Evolutionary conservation across 805 yeast genomes (phyloP).

Genomic region (Kodamaea nitidulidarum): DNA sequence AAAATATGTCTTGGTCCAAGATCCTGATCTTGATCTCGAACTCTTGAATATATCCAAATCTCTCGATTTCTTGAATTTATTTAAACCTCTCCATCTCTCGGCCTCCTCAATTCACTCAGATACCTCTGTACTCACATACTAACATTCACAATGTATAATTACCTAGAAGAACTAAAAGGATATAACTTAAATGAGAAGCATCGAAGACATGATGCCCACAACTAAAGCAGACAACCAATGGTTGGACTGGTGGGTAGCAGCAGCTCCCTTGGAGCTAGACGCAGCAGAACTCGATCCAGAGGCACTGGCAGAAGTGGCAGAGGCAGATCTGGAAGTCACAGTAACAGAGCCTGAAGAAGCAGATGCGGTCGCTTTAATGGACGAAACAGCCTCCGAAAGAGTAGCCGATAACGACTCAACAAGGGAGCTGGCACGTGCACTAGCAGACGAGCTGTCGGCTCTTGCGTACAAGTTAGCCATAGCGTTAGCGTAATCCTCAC

Average conservation of each 20-base stretch:
- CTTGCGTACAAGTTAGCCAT: not conserved
- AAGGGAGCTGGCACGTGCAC: not conserved
- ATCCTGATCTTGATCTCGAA: no score
- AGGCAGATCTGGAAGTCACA: not conserved
- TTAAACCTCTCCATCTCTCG: no score
- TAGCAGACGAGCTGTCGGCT: not conserved
- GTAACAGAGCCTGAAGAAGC: not conserved
- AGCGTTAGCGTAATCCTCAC: not conserved
- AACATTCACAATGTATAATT: no score
- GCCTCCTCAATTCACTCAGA: no score
- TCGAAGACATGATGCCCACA: constrained; percentile 1
- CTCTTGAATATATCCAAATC: no score
- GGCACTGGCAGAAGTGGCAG: constrained; percentile 3
- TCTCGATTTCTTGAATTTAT: no score
- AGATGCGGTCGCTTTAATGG: not conserved
- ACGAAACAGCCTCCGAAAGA: not conserved
- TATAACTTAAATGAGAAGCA: constrained; percentile 5
- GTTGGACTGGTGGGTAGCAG: not conserved
- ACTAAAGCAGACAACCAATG: not conserved
- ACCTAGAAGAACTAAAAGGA: constrained; percentile 2
- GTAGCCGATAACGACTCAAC: not conserved
- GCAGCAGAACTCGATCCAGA: not conserved
- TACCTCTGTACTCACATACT: no score
- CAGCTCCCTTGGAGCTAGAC: constrained; percentile 3
- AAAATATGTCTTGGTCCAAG: no score